A percentile compares a stretch with the other conserved stretches of the same genome.
Evolutionary conservation across 345 rosid genomes (phyloP).

Genomic region (Sisymbrium altissimum): DNA sequence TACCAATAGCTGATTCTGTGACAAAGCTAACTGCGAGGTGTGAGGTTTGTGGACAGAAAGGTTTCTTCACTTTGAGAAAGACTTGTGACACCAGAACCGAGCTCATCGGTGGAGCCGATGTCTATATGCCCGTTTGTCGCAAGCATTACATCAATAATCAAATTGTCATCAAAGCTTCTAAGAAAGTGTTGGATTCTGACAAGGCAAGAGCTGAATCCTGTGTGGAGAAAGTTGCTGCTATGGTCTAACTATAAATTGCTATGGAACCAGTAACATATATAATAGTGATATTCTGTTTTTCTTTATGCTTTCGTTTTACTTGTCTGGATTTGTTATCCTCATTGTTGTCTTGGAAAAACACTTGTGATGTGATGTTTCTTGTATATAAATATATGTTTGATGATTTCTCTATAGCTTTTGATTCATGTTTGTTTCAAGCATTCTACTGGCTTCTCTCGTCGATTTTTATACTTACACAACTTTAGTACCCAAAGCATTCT

Average conservation of each 20-base stretch:
- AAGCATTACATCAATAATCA: conserved; percentile 63
- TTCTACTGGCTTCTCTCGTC: conserved; percentile 34
- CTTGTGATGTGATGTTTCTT: not conserved
- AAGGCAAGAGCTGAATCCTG: conserved; percentile 28
- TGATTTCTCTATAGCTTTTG: not conserved
- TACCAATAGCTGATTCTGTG: conserved; percentile 80
- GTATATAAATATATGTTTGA: not conserved
- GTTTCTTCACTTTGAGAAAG: conserved; percentile 77
- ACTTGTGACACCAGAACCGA: conserved; percentile 58
- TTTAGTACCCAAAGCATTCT: conserved; percentile 37
- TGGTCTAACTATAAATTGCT: not conserved
- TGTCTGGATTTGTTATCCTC: not conserved
- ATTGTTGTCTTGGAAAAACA: not conserved
- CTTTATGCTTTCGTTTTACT: not conserved
- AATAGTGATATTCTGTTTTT: not conserved
- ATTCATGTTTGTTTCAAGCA: not conserved
- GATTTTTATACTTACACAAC: conserved; percentile 45
- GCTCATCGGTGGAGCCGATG: conserved; percentile 71
- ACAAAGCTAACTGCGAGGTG: conserved; percentile 79
- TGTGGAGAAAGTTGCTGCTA: conserved; percentile 33
- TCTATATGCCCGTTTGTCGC: conserved; percentile 92
- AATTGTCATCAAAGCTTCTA: conserved; percentile 39
- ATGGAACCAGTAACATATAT: not conserved
- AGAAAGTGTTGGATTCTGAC: conserved; percentile 29
- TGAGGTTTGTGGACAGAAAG: conserved; percentile 75